phyloP scores from a whole-genome alignment of 352 stramenopile genomes.

The Phytopythium aichiense region DNA sequence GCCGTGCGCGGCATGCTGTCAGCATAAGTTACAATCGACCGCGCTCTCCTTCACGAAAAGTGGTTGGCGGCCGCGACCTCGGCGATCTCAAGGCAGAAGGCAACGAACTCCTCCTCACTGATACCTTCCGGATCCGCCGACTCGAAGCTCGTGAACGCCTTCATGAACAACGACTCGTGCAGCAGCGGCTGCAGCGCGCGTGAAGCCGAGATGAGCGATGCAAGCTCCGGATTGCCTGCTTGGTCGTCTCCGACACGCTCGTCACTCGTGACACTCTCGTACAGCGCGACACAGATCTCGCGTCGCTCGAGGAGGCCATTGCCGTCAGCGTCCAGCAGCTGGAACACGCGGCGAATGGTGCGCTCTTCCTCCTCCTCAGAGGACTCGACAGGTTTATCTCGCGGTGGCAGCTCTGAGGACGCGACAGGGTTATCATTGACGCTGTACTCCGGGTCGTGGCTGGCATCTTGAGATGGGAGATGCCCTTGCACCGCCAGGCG shows the following conservation, averaged over 20 bases:
- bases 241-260: not conserved
- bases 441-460: not conserved
- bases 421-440: not conserved
- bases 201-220: conserved; percentile 34
- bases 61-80: conserved; percentile 24
- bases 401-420: not conserved
- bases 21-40: not conserved
- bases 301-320: conserved; percentile 62
- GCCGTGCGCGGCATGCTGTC: not conserved
- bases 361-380: conserved; percentile 30
- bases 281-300: conserved; percentile 46
- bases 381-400: not conserved
- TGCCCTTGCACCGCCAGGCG: conserved; percentile 37
- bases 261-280: conserved; percentile 13
- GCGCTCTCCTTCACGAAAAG: conserved; percentile 8
- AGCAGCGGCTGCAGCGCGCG: conserved; percentile 55
- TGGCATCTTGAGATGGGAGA: not conserved
- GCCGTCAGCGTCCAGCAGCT: conserved; percentile 46
- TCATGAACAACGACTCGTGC: conserved; percentile 53
- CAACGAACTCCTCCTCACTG: conserved; percentile 65
- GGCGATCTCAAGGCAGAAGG: conserved; percentile 69
- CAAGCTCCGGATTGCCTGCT: conserved; percentile 12
- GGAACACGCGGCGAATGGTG: conserved; percentile 52
- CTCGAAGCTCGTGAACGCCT: conserved; percentile 59
- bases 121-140: conserved; percentile 55